These are phyloP conservation scores for Borovskyia barvae DNA, from an alignment of 208 protist genomes.

Conservation along the genomic window DNA sequence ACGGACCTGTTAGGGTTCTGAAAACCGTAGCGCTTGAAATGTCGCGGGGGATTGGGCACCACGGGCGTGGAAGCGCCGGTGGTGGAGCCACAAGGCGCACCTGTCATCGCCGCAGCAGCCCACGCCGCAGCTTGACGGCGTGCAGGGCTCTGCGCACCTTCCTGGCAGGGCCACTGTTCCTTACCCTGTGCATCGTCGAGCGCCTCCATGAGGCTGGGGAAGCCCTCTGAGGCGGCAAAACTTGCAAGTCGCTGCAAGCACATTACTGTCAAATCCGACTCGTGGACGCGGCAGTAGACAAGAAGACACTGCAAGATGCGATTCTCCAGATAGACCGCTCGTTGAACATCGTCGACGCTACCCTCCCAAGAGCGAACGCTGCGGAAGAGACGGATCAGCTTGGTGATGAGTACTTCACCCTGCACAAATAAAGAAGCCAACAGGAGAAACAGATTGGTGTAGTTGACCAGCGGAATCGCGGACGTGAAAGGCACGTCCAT, in stretches of 20 bases:
- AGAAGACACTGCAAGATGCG: conserved; percentile 57
- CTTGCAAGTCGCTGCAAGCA: conserved; percentile 37
- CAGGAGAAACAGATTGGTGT: conserved; percentile 65
- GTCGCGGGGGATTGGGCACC: neutral
- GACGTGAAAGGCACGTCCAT: conserved; percentile 47
- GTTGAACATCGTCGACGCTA: conserved; percentile 9
- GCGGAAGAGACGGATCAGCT: conserved; percentile 65
- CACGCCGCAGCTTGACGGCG: neutral
- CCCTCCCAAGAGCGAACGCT: conserved; percentile 31
- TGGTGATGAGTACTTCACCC: conserved; percentile 51
- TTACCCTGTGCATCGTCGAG: conserved; percentile 14
- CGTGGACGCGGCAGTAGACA: conserved; percentile 59
- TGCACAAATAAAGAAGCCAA: conserved; percentile 60
- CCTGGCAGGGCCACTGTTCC: conserved; percentile 17
- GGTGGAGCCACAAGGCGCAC: neutral
- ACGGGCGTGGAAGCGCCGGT: neutral
- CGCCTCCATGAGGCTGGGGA: conserved; percentile 14
- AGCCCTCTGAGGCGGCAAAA: conserved; percentile 38
- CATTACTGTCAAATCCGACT: conserved; percentile 48
- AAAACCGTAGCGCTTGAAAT: conserved; percentile 17
- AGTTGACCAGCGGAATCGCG: conserved; percentile 51
- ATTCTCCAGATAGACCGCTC: conserved; percentile 42
- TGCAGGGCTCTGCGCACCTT: conserved; percentile 9
- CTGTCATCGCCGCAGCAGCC: neutral
- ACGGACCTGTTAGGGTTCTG: neutral